Evolutionary conservation across 345 rosid genomes (phyloP).

Genomic region (Aquilaria sinensis): DNA sequence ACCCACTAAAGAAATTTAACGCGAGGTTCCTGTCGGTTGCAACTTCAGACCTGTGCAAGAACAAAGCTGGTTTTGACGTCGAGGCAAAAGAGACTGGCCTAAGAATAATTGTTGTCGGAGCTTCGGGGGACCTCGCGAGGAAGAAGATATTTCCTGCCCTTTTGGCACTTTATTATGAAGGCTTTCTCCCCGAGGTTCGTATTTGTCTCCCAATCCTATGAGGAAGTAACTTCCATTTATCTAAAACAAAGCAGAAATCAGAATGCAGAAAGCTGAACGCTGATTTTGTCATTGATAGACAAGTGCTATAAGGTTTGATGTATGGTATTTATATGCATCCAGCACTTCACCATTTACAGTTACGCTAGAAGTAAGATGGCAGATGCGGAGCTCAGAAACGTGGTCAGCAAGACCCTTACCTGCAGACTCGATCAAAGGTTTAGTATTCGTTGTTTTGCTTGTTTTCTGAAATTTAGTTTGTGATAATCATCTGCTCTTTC

Average conservation of each 20-base stretch:
- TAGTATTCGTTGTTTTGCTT: too few relatives aligned
- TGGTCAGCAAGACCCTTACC: slow-evolving; percentile 95
- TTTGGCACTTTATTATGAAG: slow-evolving; percentile 95
- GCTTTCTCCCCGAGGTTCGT: slow-evolving; percentile 79
- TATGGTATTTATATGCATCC: slow-evolving; percentile 21
- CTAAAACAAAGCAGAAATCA: too few relatives aligned
- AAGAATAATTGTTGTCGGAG: slow-evolving; percentile 92
- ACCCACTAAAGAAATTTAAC: slow-evolving; percentile 37
- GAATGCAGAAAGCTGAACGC: too few relatives aligned
- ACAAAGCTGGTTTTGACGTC: slow-evolving; percentile 32
- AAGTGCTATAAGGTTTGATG: not conserved
- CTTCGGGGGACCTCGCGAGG: slow-evolving; percentile 99
- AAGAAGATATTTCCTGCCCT: slow-evolving; percentile 99
- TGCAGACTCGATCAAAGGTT: slow-evolving; percentile 97
- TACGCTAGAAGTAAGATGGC: slow-evolving; percentile 98
- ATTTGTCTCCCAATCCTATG: too few relatives aligned
- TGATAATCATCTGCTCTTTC: not conserved
- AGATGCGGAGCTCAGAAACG: slow-evolving; percentile 78
- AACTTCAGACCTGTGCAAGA: slow-evolving; percentile 34
- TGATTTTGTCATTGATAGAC: too few relatives aligned
- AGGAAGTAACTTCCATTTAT: too few relatives aligned
- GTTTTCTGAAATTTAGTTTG: slow-evolving; percentile 1
- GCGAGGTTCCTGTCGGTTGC: slow-evolving; percentile 34
- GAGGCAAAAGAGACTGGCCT: slow-evolving; percentile 47
- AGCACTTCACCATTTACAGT: slow-evolving; percentile 89